A percentile compares a stretch with the other conserved stretches of the same genome.
phyloP scores from a whole-genome alignment of 2,329 filamentous ascomycete genomes.

The Aspergillus hiratsukae region DNA sequence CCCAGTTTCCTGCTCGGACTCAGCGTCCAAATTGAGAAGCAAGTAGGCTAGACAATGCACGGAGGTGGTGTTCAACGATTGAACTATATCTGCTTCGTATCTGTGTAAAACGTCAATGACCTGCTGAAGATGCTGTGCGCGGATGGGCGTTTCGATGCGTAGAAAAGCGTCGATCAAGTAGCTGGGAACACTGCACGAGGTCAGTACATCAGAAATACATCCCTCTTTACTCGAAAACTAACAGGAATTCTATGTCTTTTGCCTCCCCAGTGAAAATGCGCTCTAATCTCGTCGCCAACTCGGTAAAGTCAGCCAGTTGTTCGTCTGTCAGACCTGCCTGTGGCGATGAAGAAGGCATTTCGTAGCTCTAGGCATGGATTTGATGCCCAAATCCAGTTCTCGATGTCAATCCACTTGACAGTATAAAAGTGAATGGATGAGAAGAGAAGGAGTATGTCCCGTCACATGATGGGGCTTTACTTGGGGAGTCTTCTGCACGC shows the following conservation, averaged over 20 bases:
- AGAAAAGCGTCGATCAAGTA: neutral
- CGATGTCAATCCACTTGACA: neutral
- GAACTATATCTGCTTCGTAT: neutral
- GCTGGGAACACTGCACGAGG: neutral
- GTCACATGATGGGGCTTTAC: neutral
- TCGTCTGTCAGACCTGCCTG: neutral
- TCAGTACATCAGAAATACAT: neutral
- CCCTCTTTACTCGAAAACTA: neutral
- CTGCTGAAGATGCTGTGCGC: neutral
- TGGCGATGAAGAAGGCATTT: neutral
- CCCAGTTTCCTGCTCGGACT: constrained; percentile 7
- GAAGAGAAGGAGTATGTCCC: neutral
- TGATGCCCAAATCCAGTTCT: neutral
- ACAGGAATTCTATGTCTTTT: neutral
- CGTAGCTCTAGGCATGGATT: neutral
- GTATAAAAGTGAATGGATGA: neutral
- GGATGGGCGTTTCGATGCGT: neutral
- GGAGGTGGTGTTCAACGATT: constrained; percentile 6
- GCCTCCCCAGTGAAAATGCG: neutral
- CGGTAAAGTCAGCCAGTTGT: neutral
- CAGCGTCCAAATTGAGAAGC: constrained; percentile 10
- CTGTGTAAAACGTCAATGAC: neutral
- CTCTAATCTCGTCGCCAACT: neutral
- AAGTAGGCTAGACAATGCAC: constrained; percentile 12
- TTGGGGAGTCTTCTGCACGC: neutral